These are phyloP conservation scores for Fusarium torulosum DNA, from an alignment of 2,329 filamentous ascomycete genomes.

Conservation along the genomic window DNA sequence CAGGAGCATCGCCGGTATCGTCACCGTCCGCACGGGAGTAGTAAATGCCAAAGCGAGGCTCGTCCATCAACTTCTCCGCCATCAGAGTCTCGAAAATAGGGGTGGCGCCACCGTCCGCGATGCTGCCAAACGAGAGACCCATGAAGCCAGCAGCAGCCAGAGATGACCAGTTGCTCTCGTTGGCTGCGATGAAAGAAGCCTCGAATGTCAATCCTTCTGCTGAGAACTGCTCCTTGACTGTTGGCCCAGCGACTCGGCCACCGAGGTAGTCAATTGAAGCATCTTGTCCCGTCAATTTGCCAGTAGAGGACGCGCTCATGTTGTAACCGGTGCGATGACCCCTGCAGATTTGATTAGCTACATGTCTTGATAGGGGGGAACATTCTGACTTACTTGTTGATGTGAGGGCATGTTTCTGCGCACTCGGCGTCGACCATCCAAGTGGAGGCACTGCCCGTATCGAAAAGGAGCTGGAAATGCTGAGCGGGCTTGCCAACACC, in stretches of 20 bases:
- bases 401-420: slow-evolving; percentile 46
- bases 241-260: slow-evolving; percentile 44
- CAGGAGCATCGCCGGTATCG: slow-evolving; percentile 23
- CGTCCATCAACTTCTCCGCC: slow-evolving; percentile 47
- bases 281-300: slow-evolving; percentile 34
- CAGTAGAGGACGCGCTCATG: slow-evolving; percentile 45
- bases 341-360: slow-evolving; percentile 2
- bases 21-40: slow-evolving; percentile 38
- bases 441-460: slow-evolving; percentile 53
- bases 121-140: slow-evolving; percentile 52
- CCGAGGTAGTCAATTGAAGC: slow-evolving; percentile 51
- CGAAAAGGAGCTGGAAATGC: slow-evolving; percentile 49
- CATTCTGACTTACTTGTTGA: slow-evolving; percentile 27
- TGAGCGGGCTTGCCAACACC: slow-evolving; percentile 48
- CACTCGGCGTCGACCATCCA: slow-evolving; percentile 51
- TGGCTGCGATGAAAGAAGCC: slow-evolving; percentile 50
- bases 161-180: slow-evolving; percentile 47
- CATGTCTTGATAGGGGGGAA: background rate
- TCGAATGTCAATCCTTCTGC: slow-evolving; percentile 42
- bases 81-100: slow-evolving; percentile 53
- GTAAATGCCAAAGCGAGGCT: slow-evolving; percentile 52
- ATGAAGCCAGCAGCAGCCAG: slow-evolving; percentile 53
- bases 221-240: slow-evolving; percentile 48
- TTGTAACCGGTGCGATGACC: slow-evolving; percentile 49
- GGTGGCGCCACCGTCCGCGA: slow-evolving; percentile 47